Evolutionary conservation across 2,329 filamentous ascomycete species (phyloP), one percentile per base, ranked within the genome.

Genomic region (Fusarium decemcellulare): DNA sequence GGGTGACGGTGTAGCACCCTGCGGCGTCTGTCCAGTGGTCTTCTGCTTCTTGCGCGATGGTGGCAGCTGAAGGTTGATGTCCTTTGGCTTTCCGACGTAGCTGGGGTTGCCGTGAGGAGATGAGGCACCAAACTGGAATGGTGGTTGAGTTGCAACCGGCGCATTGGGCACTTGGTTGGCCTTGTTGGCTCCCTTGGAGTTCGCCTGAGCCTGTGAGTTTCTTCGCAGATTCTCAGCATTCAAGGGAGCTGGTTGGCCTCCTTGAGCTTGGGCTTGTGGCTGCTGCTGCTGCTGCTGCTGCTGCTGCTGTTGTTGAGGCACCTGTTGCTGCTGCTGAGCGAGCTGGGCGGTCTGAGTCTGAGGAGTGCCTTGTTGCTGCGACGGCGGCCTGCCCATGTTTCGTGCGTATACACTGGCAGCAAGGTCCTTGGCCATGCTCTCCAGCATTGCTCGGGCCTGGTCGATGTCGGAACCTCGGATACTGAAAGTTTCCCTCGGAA

Each of bases 101-200:
- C 81, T 83, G 2, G 89, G 89, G 60, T 87, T 85, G 12, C 88
- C 89, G 67, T 89, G 86, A 34, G 89, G 89, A 7, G 89, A 90
- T 9, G 83, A 79, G 16, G 83, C 85, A 12, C 85, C 85, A 60
- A 90, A 84, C 29, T 81, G 78, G 75, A 89, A 89, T 0, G 88
- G 88, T 15, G 88, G 85, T 66, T 89, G 87, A 14, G 84, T 73
- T 2, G 85, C 85, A 0, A 87, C 90, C 15, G 89, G 88, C 10
- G 89, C 87, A 12, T 87, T 82, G 5, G 88, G 87, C 0, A 85
- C 78, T 65, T 86, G 84, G 9, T 80, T 81, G 9, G 78, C 79
- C 74, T 86, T 87, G 75, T 81, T 85, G 36, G 69, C 55, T 29
- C 63, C 59, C 61, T 80, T 81, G 23, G 79, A 74, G 59, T 83